Base-by-base conservation (phyloP, 2,329 filamentous ascomycete species). In the Diaporthe caulivora region DNA sequence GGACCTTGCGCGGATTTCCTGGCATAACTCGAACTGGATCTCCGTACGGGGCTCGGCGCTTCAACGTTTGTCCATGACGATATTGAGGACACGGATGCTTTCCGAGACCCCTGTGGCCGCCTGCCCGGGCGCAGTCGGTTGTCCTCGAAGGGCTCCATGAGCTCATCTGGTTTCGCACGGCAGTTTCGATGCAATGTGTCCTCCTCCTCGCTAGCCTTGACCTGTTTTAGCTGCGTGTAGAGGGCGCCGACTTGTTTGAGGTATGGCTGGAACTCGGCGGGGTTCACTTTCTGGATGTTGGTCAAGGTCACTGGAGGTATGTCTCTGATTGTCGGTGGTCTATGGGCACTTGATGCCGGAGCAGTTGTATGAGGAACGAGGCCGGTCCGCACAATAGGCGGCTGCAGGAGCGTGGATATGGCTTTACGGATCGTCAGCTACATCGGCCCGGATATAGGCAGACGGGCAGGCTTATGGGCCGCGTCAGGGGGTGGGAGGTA, bases 271-370 rank as follows among this genome's bases (percentile, higher is more conserved):
- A 99, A 99, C 72, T 93, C 92, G 75, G 92, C 90, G 0, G 91
- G 83, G 51, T 98, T 94, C 77, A 98, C 88, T 78, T 93, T 93
- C 15, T 92, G 90, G 58, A 98, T 94, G 78, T 97, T 98, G 10
- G 95, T 95, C 74, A 99, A 87, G 1, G 95, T 92, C 0, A 99
- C 97, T 0, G 96, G 96, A 1, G 96, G 96, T 49, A 99, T 99
- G 80, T 99, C 96, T 82, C 91, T 91, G 24, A 94, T 88, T 1
- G 95, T 97, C 0, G 96, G 96, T 18, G 94, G 92, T 78, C 93
- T 96, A 79, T 97, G 94, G 18, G 92, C 87, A 78, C 91, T 93
- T n/a, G 91, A 90, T 11, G 85, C 82, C 1, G 94, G 90, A 3
- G 93, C 91, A 2, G 92, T 87, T 0, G 92, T 93, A 82, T 97